phyloP scores from a whole-genome alignment of 2,329 filamentous ascomycete species.

The Beauveria rudraprayagi region DNA sequence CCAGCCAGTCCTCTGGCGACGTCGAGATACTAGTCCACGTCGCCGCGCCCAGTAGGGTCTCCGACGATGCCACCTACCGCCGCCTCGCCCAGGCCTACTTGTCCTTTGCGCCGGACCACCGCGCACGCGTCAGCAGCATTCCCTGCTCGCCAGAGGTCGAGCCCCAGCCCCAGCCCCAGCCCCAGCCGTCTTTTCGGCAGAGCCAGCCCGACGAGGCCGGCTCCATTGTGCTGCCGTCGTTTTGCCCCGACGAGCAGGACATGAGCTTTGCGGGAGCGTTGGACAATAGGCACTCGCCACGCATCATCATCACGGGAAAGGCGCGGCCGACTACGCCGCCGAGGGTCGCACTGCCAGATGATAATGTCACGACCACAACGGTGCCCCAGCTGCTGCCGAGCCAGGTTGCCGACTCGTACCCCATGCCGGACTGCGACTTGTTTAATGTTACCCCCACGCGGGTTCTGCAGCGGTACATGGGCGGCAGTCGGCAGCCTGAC shows the following conservation, averaged over 20 bases:
- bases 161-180: neutral
- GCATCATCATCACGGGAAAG: slow-evolving; percentile 15
- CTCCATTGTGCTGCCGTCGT: slow-evolving; percentile 14
- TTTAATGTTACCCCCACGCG: slow-evolving; percentile 38
- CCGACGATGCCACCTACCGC: slow-evolving; percentile 42
- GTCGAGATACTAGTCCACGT: slow-evolving; percentile 50
- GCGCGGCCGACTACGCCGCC: neutral
- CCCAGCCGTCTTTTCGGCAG: neutral
- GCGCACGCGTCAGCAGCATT: slow-evolving; percentile 8
- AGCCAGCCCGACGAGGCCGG: neutral
- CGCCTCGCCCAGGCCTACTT: slow-evolving; percentile 43
- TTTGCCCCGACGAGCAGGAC: slow-evolving; percentile 28
- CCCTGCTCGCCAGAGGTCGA: neutral
- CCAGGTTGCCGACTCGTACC: slow-evolving; percentile 48
- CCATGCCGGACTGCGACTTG: slow-evolving; percentile 23
- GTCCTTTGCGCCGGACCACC: slow-evolving; percentile 31
- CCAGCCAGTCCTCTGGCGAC: slow-evolving; percentile 19
- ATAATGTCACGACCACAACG: slow-evolving; percentile 18
- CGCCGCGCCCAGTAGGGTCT: slow-evolving; percentile 38
- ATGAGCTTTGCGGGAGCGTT: slow-evolving; percentile 38
- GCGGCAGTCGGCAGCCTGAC: slow-evolving; percentile 26
- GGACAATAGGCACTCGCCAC: slow-evolving; percentile 35
- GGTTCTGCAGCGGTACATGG: slow-evolving; percentile 41
- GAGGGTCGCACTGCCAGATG: neutral
- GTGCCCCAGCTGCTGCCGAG: slow-evolving; percentile 37